Percentiles rank a stretch among this genome's conserved stretches.
phyloP scores from a whole-genome alignment of 495 filamentous ascomycete genomes.

The Talaromyces liani region DNA sequence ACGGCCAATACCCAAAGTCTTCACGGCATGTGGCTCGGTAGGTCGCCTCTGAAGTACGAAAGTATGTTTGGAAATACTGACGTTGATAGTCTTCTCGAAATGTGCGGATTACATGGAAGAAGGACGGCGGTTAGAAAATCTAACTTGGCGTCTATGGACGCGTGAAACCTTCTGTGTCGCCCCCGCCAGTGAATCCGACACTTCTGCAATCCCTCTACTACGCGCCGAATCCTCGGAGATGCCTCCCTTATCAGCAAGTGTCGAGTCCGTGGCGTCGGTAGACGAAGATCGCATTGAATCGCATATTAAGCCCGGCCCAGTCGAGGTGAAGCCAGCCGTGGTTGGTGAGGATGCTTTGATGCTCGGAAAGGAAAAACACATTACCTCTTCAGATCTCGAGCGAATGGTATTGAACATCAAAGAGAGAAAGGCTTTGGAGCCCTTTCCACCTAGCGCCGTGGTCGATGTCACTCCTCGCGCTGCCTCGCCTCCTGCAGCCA shows the following conservation, averaged over 20 bases:
- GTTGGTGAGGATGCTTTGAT: conserved; percentile 42
- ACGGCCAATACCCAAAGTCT: conserved; percentile 87
- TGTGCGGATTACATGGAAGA: conserved; percentile 92
- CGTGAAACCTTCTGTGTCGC: conserved; percentile 95
- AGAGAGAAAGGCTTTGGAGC: conserved; percentile 62
- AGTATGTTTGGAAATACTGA: neutral
- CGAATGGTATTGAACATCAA: conserved; percentile 89
- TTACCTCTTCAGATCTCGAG: conserved; percentile 77
- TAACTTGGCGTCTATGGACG: conserved; percentile 95
- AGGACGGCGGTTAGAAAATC: conserved; percentile 85
- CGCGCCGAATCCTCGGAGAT: conserved; percentile 50
- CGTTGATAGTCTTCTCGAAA: conserved; percentile 74
- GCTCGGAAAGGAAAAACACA: conserved; percentile 74
- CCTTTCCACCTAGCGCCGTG: conserved; percentile 31
- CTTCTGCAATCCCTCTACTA: conserved; percentile 33
- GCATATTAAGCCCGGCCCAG: conserved; percentile 43
- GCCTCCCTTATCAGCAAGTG: conserved; percentile 84
- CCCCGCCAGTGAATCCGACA: conserved; percentile 42
- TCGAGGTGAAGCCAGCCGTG: conserved; percentile 33
- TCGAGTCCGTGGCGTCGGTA: conserved; percentile 73
- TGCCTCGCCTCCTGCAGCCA: conserved; percentile 35
- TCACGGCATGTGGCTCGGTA: conserved; percentile 97
- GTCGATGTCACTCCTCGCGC: conserved; percentile 24
- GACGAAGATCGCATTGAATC: conserved; percentile 66
- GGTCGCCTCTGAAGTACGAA: conserved; percentile 26